Conservation (phyloP, 345 rosid species). For the Syzygium aromaticum region DNA sequence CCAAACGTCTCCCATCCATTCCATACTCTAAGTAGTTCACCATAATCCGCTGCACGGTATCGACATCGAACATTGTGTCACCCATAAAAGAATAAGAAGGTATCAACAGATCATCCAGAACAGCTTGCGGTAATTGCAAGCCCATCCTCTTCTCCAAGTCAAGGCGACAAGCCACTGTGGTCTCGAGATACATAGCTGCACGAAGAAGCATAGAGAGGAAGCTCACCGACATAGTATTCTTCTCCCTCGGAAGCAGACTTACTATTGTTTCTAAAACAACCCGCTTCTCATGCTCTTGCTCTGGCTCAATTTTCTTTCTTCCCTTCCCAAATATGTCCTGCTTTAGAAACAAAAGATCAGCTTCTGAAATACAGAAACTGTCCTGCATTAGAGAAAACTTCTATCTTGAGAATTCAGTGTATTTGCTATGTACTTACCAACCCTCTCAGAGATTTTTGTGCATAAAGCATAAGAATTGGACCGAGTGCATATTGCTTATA, state of each 20-base stretch:
- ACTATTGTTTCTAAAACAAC: constrained; percentile 84
- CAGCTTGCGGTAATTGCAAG: constrained; percentile 71
- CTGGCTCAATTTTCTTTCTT: constrained; percentile 69
- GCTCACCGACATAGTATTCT: constrained; percentile 70
- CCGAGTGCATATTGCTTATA: constrained; percentile 80
- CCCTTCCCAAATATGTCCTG: constrained; percentile 82
- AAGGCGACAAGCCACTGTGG: constrained; percentile 90
- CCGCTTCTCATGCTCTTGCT: constrained; percentile 78
- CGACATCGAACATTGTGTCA: constrained; percentile 75
- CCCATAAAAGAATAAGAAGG: constrained; percentile 72
- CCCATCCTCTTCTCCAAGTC: constrained; percentile 91
- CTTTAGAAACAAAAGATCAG: constrained; percentile 1
- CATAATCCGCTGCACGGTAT: constrained; percentile 72
- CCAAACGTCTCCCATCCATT: constrained; percentile 33
- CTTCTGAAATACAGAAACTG: neutral
- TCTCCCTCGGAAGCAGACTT: constrained; percentile 83
- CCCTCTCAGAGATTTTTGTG: constrained; percentile 88
- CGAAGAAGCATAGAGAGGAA: constrained; percentile 87
- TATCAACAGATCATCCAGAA: constrained; percentile 75
- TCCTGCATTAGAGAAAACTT: neutral
- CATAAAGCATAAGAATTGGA: constrained; percentile 90
- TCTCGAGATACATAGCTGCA: constrained; percentile 76
- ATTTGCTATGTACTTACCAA: constrained; percentile 52
- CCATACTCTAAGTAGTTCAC: constrained; percentile 57
- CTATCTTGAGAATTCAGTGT: neutral